phyloP scores from a whole-genome alignment of 2,329 filamentous ascomycete species.

The Bipolaris oryzae region DNA sequence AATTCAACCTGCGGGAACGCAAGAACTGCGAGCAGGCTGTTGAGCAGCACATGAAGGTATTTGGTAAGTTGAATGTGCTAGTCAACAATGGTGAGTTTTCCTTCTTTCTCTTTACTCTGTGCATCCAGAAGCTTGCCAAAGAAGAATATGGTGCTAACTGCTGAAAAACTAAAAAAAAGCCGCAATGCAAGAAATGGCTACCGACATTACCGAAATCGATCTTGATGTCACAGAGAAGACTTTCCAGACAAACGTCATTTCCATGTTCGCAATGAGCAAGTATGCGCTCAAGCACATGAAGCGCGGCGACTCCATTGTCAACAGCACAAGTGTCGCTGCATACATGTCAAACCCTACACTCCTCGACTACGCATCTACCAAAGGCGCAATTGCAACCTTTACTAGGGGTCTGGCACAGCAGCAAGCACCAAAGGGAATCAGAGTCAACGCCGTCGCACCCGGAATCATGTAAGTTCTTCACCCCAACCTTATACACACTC shows the following conservation, averaged over 20 bases:
- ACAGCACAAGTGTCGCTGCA: constrained; percentile 78
- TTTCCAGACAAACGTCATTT: constrained; percentile 77
- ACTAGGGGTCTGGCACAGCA: constrained; percentile 77
- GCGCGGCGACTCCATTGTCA: constrained; percentile 74
- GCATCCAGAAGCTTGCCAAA: neutral
- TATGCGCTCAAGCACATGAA: constrained; percentile 75
- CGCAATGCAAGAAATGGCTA: constrained; percentile 61
- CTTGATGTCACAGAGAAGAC: constrained; percentile 61
- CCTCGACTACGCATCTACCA: constrained; percentile 78
- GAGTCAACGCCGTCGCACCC: constrained; percentile 75
- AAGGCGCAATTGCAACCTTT: constrained; percentile 77
- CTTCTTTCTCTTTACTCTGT: neutral
- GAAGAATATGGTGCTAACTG: too few species aligned
- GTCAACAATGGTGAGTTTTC: constrained; percentile 26
- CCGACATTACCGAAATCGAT: constrained; percentile 61
- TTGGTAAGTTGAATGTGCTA: constrained; percentile 70
- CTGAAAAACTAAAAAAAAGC: constrained; percentile 40
- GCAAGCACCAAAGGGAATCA: constrained; percentile 70
- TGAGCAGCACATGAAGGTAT: constrained; percentile 65
- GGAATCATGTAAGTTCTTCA: constrained; percentile 55
- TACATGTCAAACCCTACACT: constrained; percentile 78
- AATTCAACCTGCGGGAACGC: constrained; percentile 64
- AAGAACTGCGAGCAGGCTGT: constrained; percentile 72
- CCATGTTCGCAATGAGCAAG: constrained; percentile 78
- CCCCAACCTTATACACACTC: neutral